Conservation (phyloP, 2,329 filamentous ascomycete species). For the Epichloe aotearoae region DNA sequence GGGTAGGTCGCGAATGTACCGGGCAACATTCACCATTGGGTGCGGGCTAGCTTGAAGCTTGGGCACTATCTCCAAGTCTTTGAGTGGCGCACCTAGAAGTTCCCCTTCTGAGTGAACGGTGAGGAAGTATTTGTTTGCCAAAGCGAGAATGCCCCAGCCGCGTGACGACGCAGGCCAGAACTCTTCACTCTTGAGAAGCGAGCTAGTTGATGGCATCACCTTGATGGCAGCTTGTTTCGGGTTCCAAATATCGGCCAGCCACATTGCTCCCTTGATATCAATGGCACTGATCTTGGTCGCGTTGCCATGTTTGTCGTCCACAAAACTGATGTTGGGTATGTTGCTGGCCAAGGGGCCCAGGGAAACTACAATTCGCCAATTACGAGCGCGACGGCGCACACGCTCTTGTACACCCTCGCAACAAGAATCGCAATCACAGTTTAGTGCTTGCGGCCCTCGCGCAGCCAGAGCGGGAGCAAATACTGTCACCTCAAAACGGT, state of each 20-base stretch:
- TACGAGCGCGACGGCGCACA: conserved; percentile 28
- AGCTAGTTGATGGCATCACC: conserved; percentile 9
- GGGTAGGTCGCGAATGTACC: conserved; percentile 13
- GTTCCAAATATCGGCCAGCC: conserved; percentile 41
- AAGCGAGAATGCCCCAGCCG: conserved; percentile 37
- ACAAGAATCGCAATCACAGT: conserved; percentile 5
- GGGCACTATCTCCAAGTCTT: conserved; percentile 10
- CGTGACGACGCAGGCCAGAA: conserved; percentile 15
- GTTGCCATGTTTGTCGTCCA: conserved; percentile 30
- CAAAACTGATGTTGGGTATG: conserved; percentile 40
- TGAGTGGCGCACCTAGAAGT: conserved; percentile 18
- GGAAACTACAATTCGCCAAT: conserved; percentile 37
- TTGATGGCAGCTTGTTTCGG: conserved; percentile 14
- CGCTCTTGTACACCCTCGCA: conserved; percentile 14
- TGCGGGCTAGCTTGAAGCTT: conserved; percentile 4
- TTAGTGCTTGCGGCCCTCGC: background rate
- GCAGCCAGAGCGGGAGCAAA: conserved; percentile 33
- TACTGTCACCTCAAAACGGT: conserved; percentile 43
- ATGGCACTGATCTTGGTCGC: conserved; percentile 37
- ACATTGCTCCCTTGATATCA: conserved; percentile 35
- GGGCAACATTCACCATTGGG: conserved; percentile 15
- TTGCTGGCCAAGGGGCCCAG: conserved; percentile 29
- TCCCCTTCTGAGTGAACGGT: conserved; percentile 20
- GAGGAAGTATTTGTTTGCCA: conserved; percentile 31
- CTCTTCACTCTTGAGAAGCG: conserved; percentile 17